phyloP scores from a whole-genome alignment of 1,284 basidiomycete species.

The Cryptococcus sp. region DNA sequence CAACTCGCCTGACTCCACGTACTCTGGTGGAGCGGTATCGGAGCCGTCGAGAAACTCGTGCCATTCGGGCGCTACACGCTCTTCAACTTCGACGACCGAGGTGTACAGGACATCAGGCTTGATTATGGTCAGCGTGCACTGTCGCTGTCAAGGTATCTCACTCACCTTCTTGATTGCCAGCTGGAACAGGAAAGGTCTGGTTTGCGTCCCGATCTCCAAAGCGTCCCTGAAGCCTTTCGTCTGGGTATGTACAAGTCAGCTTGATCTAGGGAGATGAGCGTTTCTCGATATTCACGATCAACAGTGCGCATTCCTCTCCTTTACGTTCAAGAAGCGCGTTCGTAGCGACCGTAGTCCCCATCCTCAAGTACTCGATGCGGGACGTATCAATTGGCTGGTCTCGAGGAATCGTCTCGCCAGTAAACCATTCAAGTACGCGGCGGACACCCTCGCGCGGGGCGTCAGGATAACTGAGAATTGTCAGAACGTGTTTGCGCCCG shows the following conservation, averaged over 20 bases:
- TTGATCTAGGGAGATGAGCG: neutral
- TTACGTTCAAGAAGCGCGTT: constrained; percentile 94
- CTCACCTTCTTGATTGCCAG: constrained; percentile 76
- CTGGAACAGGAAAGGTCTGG: constrained; percentile 80
- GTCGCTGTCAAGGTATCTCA: constrained; percentile 60
- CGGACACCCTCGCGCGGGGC: constrained; percentile 84
- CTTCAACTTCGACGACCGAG: constrained; percentile 59
- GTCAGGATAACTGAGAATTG: constrained; percentile 74
- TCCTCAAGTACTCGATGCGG: constrained; percentile 39
- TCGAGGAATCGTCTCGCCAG: constrained; percentile 68
- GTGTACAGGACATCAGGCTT: constrained; percentile 56
- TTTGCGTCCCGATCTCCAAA: constrained; percentile 44
- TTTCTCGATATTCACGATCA: constrained; percentile 59
- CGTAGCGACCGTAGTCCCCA: constrained; percentile 66
- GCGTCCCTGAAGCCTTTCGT: constrained; percentile 69
- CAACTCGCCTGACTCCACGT: constrained; percentile 19
- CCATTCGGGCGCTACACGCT: constrained; percentile 85
- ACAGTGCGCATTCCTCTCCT: constrained; percentile 84
- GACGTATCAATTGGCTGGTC: constrained; percentile 52
- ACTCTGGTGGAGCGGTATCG: no score
- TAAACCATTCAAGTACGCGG: constrained; percentile 77
- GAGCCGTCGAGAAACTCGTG: constrained; percentile 16
- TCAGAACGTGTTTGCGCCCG: neutral
- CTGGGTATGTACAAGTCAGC: constrained; percentile 8
- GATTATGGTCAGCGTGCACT: neutral